Base-by-base conservation (phyloP, 2,329 filamentous ascomycete genomes). In the Ophiocordyceps unilateralis region DNA sequence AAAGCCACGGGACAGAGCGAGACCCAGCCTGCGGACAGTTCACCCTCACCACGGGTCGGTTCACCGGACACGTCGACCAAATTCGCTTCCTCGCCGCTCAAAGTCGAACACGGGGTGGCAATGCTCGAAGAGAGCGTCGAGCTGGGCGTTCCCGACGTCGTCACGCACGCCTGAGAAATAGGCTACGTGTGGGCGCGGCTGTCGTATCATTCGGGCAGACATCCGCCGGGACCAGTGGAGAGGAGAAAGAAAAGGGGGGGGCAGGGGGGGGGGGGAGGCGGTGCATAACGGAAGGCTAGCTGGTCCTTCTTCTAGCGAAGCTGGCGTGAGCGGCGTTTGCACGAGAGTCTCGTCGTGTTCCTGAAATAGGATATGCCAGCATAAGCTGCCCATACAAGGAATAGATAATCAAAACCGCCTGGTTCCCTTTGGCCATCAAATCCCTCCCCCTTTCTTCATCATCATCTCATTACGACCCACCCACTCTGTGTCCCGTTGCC, bases 101-200 rank as follows among this genome's bases (percentile, higher is more conserved):
- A 68, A 24, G 67, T 75, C 1, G 59, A 63, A 4, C 63, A 67
- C 15, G 74, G 73, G 2, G 60, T 78, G 5, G 72, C 72, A 1
- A 53, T 78, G 22, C 67, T 68, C 3, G 73, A 78, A 51, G 73
- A 76, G 52, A 69, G 66, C 38, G 64, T 74, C 15, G 65, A 66
- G 47, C 56, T 63, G 26, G 64, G 67, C 17, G 53, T 64, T 24
- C 58, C 67, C 3, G 68, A 72, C 50, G 48, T 69, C 19, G 53
- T 69, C 34, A 64, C 60, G 20, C 50, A 58, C 30, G 46, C 48
- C 15, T 59, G 37, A 37, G n/a, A n/a, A n/a, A n/a, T n/a, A n/a
- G n/a, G n/a, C n/a, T n/a, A n/a, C n/a, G n/a, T n/a, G n/a, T n/a
- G n/a, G n/a, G n/a, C n/a, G n/a, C n/a, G n/a, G n/a, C n/a, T n/a